Percentiles rank a stretch among this genome's conserved stretches.
Conservation (phyloP, 306 rosid species). For the Cicer cuneatum region DNA sequence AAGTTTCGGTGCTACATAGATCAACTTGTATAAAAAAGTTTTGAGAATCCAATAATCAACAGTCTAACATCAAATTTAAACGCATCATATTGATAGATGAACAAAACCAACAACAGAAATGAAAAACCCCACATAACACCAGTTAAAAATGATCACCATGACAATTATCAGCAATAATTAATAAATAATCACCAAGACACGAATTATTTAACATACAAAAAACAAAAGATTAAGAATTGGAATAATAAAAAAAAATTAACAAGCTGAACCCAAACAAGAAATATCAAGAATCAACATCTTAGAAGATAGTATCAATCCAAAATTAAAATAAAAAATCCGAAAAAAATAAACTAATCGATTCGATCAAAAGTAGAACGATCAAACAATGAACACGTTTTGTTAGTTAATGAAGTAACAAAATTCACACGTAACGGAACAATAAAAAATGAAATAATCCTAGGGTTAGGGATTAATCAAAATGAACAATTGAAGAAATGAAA, state of each 20-base stretch:
- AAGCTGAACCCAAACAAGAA: background rate
- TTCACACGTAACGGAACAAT: too few relatives aligned
- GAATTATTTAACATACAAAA: background rate
- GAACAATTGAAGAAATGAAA: background rate
- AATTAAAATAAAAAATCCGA: background rate
- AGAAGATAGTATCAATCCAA: background rate
- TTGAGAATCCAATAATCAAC: background rate
- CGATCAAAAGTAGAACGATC: background rate
- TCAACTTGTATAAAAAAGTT: background rate
- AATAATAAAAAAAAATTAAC: background rate
- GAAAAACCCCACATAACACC: slow-evolving; percentile 3
- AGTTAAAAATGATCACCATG: background rate
- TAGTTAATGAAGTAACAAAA: background rate
- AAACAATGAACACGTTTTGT: background rate
- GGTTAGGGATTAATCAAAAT: slow-evolving; percentile 10
- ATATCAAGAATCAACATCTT: background rate
- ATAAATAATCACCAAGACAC: background rate
- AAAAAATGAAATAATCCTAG: background rate
- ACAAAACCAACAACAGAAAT: slow-evolving; percentile 1
- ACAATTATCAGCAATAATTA: background rate
- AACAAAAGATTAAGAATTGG: background rate
- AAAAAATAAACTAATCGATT: background rate
- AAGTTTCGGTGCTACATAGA: too few relatives aligned
- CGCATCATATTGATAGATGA: background rate
- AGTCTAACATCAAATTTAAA: background rate